These are phyloP conservation scores for California macrophylla DNA, from an alignment of 441 rosid genomes.

Conservation along the genomic window DNA sequence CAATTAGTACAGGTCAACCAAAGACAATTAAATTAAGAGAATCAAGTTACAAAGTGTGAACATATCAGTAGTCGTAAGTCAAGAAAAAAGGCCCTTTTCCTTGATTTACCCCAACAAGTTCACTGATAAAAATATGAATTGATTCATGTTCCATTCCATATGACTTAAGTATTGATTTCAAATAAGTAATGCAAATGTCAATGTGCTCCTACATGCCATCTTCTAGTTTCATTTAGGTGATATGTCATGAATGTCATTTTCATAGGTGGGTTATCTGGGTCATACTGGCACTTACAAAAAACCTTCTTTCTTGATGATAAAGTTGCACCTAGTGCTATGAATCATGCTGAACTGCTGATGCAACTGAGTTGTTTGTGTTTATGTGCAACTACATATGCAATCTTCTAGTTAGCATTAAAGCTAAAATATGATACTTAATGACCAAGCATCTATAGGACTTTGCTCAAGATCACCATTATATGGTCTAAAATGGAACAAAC, in stretches of 20 bases:
- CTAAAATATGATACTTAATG: not conserved
- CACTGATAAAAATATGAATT: not conserved
- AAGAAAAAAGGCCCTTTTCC: not conserved
- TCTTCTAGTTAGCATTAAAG: not conserved
- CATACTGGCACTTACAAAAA: not conserved
- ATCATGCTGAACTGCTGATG: not conserved
- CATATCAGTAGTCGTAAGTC: not conserved
- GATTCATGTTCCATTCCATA: not conserved
- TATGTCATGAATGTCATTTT: not conserved
- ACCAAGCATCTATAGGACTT: not conserved
- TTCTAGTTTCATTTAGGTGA: slow-evolving; percentile 5
- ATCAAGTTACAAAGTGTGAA: not conserved
- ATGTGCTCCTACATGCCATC: not conserved
- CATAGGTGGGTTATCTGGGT: not conserved
- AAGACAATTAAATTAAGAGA: not conserved
- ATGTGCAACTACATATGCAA: not conserved
- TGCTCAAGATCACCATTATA: not conserved
- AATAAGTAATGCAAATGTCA: not conserved
- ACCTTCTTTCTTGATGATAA: not conserved
- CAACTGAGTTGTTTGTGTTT: not conserved
- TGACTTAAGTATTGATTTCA: not conserved
- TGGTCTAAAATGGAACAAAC: not conserved
- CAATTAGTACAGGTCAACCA: not conserved
- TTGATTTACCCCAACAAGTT: not conserved
- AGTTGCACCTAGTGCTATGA: not conserved